A percentile compares a stretch with the other conserved stretches of the same genome.
These are phyloP conservation scores for Dacryopinax primogenitus DNA, from an alignment of 768 basidiomycete species.

Conservation along the genomic window DNA sequence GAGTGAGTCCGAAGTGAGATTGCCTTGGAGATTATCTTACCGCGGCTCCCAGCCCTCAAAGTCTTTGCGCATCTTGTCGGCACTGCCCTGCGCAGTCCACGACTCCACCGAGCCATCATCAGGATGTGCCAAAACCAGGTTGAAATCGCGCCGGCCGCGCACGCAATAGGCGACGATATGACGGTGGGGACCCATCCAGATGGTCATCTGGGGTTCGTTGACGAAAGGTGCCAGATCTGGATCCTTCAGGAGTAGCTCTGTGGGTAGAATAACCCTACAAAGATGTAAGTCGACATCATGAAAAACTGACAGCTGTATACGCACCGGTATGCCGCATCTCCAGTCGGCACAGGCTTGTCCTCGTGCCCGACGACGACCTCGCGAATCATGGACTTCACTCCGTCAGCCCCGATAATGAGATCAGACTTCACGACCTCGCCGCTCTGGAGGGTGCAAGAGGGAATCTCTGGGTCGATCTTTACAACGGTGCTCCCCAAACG, in stretches of 20 bases:
- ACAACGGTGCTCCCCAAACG: constrained; percentile 18
- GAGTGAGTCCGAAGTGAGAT: background rate
- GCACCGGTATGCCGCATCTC: background rate
- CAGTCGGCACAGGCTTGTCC: background rate
- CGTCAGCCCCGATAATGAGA: constrained; percentile 45
- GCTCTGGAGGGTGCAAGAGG: constrained; percentile 31
- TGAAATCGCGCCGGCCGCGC: constrained; percentile 26
- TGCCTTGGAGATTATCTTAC: background rate
- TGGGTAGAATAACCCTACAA: background rate
- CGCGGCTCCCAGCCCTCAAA: constrained; percentile 38
- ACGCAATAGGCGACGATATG: constrained; percentile 15
- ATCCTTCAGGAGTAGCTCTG: constrained; percentile 12
- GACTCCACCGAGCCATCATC: constrained; percentile 30
- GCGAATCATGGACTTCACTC: constrained; percentile 26
- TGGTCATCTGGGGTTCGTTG: constrained; percentile 26
- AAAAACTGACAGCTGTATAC: background rate
- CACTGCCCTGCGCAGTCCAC: constrained; percentile 34
- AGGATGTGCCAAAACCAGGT: constrained; percentile 35
- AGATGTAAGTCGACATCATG: background rate
- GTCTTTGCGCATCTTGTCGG: constrained; percentile 36
- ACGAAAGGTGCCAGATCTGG: constrained; percentile 17
- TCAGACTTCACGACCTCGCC: constrained; percentile 36
- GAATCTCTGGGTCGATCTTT: constrained; percentile 25
- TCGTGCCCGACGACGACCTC: constrained; percentile 8
- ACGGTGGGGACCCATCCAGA: constrained; percentile 24